Conservation (phyloP, 352 stramenopile genomes). For the Globisporangium viniferum region DNA sequence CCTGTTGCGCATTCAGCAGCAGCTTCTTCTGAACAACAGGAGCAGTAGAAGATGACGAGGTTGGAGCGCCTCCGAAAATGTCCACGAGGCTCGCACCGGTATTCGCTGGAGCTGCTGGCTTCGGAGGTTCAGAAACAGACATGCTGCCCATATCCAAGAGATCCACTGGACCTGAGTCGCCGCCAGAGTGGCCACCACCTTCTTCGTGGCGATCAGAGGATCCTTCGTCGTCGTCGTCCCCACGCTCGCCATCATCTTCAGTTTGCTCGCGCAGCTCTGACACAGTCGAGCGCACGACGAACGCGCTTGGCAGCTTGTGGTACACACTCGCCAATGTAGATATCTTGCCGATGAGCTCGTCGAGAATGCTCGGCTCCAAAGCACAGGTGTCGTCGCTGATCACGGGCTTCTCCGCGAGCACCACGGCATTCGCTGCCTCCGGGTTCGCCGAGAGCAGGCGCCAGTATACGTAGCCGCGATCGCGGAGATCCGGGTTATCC, state of each 20-base stretch:
- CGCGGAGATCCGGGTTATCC: constrained; percentile 98
- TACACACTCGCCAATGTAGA: constrained; percentile 97
- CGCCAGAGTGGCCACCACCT: constrained; percentile 24
- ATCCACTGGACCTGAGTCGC: constrained; percentile 38
- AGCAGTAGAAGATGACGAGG: constrained; percentile 34
- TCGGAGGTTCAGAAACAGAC: constrained; percentile 58
- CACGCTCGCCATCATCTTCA: constrained; percentile 50
- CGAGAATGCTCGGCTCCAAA: constrained; percentile 93
- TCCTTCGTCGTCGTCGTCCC: constrained; percentile 57
- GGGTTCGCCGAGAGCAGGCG: constrained; percentile 97
- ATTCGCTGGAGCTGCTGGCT: constrained; percentile 23
- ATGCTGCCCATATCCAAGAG: constrained; percentile 85
- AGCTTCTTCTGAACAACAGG: constrained; percentile 57
- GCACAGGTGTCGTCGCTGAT: constrained; percentile 98
- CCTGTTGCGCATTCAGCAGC: constrained; percentile 71
- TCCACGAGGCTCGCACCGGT: constrained; percentile 59
- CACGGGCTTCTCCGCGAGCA: constrained; percentile 98
- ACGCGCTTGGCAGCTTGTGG: constrained; percentile 92
- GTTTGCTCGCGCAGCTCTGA: constrained; percentile 70
- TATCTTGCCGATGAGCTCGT: constrained; percentile 97
- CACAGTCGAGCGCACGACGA: constrained; percentile 80
- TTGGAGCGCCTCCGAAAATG: constrained; percentile 72
- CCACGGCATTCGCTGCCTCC: constrained; percentile 96
- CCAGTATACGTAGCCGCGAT: constrained; percentile 99
- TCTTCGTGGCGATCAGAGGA: constrained; percentile 57